Conservation (phyloP, 176 grass and related monocot genomes). For the Paspalum notatum region DNA sequence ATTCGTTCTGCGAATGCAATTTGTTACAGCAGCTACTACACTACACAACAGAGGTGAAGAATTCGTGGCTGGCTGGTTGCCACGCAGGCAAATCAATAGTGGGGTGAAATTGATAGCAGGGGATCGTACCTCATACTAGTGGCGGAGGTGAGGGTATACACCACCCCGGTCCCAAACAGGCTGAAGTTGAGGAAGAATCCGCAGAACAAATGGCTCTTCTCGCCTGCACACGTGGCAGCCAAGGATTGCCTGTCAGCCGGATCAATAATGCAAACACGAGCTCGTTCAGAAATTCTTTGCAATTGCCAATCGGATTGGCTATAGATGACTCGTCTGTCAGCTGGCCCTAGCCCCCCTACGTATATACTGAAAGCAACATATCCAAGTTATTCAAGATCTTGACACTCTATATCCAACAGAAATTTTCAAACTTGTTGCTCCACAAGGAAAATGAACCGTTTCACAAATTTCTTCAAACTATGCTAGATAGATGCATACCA, state of each 20-base stretch:
- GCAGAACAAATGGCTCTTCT: conserved; percentile 53
- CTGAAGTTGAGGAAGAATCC: conserved; percentile 57
- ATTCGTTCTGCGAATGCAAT: neutral
- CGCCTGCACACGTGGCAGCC: conserved; percentile 46
- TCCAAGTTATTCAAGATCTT: neutral
- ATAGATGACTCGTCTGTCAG: neutral
- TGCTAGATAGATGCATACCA: too few species aligned
- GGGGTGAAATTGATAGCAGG: neutral
- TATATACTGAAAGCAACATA: neutral
- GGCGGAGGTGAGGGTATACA: conserved; percentile 70
- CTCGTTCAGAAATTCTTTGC: neutral
- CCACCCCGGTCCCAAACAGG: conserved; percentile 60
- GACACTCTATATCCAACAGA: neutral
- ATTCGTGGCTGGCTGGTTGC: neutral
- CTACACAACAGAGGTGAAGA: neutral
- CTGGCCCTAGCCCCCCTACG: neutral
- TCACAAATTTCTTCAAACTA: neutral
- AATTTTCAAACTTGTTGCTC: neutral
- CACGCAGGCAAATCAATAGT: neutral
- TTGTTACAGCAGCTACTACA: neutral
- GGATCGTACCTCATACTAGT: conserved; percentile 67
- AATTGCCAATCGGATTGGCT: neutral
- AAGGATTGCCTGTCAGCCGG: neutral
- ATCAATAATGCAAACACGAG: neutral
- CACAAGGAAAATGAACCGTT: neutral